Percentiles rank a stretch among this genome's conserved stretches.
These are phyloP conservation scores for Populus ilicifolia DNA, from an alignment of 345 rosid species.

Conservation along the genomic window DNA sequence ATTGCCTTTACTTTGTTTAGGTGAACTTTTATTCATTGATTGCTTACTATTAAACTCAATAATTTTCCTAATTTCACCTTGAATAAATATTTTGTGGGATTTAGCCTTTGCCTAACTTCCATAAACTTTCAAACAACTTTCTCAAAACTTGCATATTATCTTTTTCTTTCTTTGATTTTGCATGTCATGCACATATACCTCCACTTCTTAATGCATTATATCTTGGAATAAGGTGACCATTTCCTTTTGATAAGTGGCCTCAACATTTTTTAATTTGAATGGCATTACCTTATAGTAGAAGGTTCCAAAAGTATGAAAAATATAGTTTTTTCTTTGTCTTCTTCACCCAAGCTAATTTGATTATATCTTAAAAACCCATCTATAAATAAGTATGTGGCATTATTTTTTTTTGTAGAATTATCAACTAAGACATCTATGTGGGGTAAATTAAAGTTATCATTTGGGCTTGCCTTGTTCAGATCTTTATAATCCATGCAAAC, in stretches of 20 bases:
- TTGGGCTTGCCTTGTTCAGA: not conserved
- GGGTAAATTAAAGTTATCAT: not conserved
- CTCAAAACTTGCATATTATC: not conserved
- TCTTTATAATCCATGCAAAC: not conserved
- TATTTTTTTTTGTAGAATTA: too few relatives aligned
- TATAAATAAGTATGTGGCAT: not conserved
- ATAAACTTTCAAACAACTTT: not conserved
- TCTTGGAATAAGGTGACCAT: not conserved
- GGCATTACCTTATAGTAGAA: not conserved
- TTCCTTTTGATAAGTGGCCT: not conserved
- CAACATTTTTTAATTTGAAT: not conserved
- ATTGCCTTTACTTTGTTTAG: not conserved
- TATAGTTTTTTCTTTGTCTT: not conserved
- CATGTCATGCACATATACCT: not conserved
- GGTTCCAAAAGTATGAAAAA: not conserved
- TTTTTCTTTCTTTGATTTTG: not conserved
- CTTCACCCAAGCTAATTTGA: not conserved
- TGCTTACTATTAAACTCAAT: not conserved
- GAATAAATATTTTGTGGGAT: not conserved
- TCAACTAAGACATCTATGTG: not conserved
- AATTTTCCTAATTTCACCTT: not conserved
- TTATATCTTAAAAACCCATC: not conserved
- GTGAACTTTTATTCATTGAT: not conserved
- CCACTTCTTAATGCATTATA: not conserved
- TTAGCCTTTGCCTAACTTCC: not conserved